Conservation (phyloP, 768 basidiomycete genomes). For the Boletellus emodensis region DNA sequence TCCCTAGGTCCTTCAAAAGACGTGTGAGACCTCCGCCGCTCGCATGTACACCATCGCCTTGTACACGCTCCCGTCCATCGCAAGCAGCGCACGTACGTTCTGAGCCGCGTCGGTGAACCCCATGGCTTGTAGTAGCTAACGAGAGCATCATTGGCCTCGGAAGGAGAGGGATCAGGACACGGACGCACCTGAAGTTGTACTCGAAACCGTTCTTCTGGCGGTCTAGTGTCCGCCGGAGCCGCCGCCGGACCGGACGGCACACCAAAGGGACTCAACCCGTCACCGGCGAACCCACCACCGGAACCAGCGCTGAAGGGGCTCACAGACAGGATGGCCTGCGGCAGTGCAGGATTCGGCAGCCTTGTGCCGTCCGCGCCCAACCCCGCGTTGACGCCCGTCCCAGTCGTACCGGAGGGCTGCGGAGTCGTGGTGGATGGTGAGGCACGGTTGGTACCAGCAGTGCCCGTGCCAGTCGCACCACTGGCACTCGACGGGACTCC, state of each 20-base stretch:
- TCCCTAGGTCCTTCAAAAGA: neutral
- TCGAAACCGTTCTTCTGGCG: conserved; percentile 91
- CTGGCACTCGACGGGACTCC: conserved; percentile 47
- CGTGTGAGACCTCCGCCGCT: conserved; percentile 56
- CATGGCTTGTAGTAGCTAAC: conserved; percentile 95
- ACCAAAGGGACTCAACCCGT: conserved; percentile 22
- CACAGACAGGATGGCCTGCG: conserved; percentile 28
- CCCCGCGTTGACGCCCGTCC: conserved; percentile 17
- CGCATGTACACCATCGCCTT: conserved; percentile 88
- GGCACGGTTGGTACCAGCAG: conserved; percentile 20
- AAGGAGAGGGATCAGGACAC: neutral
- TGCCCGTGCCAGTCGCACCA: conserved; percentile 4
- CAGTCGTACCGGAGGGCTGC: conserved; percentile 17
- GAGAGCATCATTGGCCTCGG: neutral
- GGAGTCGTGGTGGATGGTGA: conserved; percentile 16
- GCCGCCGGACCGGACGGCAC: conserved; percentile 9
- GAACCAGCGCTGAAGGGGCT: conserved; percentile 2
- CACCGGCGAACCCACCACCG: conserved; percentile 22
- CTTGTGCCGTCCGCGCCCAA: conserved; percentile 5
- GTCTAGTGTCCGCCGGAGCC: conserved; percentile 60
- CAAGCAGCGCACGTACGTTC: conserved; percentile 86
- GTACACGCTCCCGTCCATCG: conserved; percentile 91
- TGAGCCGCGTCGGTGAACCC: conserved; percentile 86
- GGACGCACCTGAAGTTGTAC: conserved; percentile 66
- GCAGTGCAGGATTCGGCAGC: conserved; percentile 40